Evolutionary conservation across 768 basidiomycete species (phyloP).

Genomic region (Pseudohyphozyma bogoriensis): DNA sequence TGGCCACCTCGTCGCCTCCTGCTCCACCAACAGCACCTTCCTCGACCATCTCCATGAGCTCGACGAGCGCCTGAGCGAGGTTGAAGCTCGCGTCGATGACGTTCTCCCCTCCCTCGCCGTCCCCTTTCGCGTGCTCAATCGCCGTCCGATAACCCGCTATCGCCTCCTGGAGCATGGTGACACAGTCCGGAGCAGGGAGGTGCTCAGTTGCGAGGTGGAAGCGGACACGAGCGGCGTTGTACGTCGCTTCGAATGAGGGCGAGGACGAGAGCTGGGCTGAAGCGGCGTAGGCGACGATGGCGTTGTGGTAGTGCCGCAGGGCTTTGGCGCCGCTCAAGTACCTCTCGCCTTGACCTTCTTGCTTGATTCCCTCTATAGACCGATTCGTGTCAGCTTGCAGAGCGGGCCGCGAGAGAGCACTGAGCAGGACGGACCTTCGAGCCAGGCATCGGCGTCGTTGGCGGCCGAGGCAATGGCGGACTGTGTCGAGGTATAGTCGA

Average conservation of each 20-base stretch:
- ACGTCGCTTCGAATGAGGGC: constrained; percentile 15
- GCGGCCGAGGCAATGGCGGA: background rate
- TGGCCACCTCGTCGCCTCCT: background rate
- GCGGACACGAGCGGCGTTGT: constrained; percentile 20
- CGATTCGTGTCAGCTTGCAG: too few species aligned
- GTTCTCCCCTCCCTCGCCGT: background rate
- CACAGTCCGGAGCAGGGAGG: background rate
- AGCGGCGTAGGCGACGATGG: constrained; percentile 12
- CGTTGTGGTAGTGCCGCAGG: constrained; percentile 14
- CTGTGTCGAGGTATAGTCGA: background rate
- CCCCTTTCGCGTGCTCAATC: constrained; percentile 9
- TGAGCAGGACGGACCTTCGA: constrained; percentile 12
- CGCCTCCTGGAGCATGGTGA: constrained; percentile 5
- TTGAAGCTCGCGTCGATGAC: constrained; percentile 25
- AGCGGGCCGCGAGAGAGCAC: background rate
- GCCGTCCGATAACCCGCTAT: constrained; percentile 9
- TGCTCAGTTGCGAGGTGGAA: constrained; percentile 20
- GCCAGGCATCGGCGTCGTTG: constrained; percentile 11
- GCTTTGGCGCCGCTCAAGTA: constrained; percentile 20
- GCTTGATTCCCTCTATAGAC: constrained; percentile 14
- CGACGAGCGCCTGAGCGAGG: constrained; percentile 16
- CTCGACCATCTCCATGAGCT: constrained; percentile 8
- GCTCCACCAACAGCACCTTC: background rate
- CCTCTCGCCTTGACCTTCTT: constrained; percentile 26
- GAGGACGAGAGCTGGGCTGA: constrained; percentile 8